Evolutionary conservation across 768 basidiomycete genomes (phyloP), one percentile per base, ranked within the genome.

Genomic region (Boletellus sp.): DNA sequence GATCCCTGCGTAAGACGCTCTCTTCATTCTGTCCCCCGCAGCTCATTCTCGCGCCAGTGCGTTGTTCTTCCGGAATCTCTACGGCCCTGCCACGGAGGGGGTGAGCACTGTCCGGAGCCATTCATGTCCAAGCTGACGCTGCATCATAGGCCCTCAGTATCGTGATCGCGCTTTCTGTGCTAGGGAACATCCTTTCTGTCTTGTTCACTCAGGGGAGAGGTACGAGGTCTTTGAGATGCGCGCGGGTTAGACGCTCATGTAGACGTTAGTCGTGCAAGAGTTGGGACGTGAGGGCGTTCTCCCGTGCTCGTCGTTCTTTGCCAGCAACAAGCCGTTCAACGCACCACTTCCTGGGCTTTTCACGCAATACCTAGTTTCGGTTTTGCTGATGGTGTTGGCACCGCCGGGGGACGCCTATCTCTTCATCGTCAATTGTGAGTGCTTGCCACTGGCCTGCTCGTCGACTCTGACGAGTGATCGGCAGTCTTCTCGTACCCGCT

Each of bases 391-490:
- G 41, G 56, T 80, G 6, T 72, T 73, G 1, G 73, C 83, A 0
- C 88, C 87, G 0, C 76, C 84, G 0, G 87, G 89, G 3, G 87
- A 90, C 55, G 85, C 84, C 0, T 90, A 87, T 59, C 72, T 81
- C 26, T 87, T 90, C 65, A 74, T 83, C 57, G 73, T 86, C 48
- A 85, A 79, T 58, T 61, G 86, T 84, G 45, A 53, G 84, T 64
- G 19, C 16, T 22, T 8, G 11, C 45, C 17, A 20, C 26, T 23
- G 33, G 47, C 17, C 41, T 26, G 24, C 3, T 19, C 28, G 28
- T 28, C 19, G 24, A 28, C 15, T 13, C 45, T 51, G 17, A 50
- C 23, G 33, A 11, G 32, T 22, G 20, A 13, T 32, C 32, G 3
- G 9, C 31, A 87, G 84, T 80, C 16, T 74, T 75, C 2, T 80